Base-by-base conservation (phyloP, 768 basidiomycete genomes). In the Termitomyces titanicus region DNA sequence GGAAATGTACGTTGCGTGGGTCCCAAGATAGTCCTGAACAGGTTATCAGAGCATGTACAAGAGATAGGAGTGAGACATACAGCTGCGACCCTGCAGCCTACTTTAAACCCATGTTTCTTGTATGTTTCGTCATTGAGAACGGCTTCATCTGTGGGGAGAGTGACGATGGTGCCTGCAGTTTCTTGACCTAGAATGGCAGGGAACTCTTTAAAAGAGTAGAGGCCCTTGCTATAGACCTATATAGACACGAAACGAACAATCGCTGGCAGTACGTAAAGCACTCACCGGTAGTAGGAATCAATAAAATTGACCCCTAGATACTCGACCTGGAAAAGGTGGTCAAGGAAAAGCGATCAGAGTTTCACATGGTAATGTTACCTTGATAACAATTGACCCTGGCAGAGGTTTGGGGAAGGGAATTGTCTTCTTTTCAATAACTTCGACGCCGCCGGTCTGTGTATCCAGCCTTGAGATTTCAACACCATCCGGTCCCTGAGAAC, bases 271-370 rank as follows among this genome's bases (percentile, higher is more conserved):
- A 25, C 6, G 25, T n/a, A 24, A 38, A 24, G 29, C 2, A 22
- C 52, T 68, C 71, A 86, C 82, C 94, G 78, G 65, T 80, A 83
- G 69, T 97, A 95, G 39, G 83, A 84, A 66, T 91, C 89, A 64
- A 88, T 92, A 67, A 89, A 97, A 74, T 97, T 97, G 64, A 96
- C 80, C 3, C 91, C 92, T 6, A 79, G 72, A 63, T 85, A 93
- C 60, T 91, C 83, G 17, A 85, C 76, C 88, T 87, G 31, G 22
- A 44, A 40, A 20, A 4, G 25, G 29, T 42, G 8, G 1, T 34
- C 3, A 20, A 10, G 22, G 37, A 35, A 18, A n/a, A 8, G 31
- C 20, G 25, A 9, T 34, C 13, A 31, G 50, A 53, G 15, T 33
- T n/a, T 35, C 18, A 35, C 43, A 39, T 18, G 17, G n/a, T n/a